Conservation (phyloP, 2,329 filamentous ascomycete species). For the Alternaria conjuncta region DNA sequence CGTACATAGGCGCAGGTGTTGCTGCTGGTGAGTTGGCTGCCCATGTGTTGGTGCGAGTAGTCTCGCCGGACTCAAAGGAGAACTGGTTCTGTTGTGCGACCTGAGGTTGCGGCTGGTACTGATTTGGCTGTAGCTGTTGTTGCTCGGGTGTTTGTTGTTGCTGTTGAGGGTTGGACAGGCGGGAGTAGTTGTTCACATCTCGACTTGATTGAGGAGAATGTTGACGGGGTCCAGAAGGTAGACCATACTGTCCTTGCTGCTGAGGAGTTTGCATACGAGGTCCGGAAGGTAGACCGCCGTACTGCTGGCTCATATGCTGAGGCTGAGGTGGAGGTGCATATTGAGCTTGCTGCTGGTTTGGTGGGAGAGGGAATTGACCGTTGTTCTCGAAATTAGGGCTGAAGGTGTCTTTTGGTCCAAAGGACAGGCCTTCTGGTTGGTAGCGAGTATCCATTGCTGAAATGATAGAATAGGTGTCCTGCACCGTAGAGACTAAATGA, state of each 20-base stretch:
- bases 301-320: slow-evolving; percentile 9
- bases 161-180: slow-evolving; percentile 10
- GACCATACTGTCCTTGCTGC: slow-evolving; percentile 20
- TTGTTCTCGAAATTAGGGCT: slow-evolving; percentile 26
- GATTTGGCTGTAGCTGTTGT: slow-evolving; percentile 13
- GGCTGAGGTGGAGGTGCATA: slow-evolving; percentile 19
- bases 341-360: slow-evolving; percentile 18
- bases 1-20: slow-evolving; percentile 29
- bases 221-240: slow-evolving; percentile 13
- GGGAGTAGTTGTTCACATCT: slow-evolving; percentile 15
- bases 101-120: slow-evolving; percentile 6
- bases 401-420: slow-evolving; percentile 31
- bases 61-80: slow-evolving; percentile 25
- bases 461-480: slow-evolving; percentile 36
- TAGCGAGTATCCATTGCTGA: slow-evolving; percentile 41
- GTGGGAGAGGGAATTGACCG: slow-evolving; percentile 20
- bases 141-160: slow-evolving; percentile 9
- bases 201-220: slow-evolving; percentile 11
- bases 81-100: slow-evolving; percentile 14
- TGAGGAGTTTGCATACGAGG: slow-evolving; percentile 22
- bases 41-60: slow-evolving; percentile 38
- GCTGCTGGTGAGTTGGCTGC: slow-evolving; percentile 9
- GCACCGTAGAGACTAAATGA: slow-evolving; percentile 35
- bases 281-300: slow-evolving; percentile 18
- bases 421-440: slow-evolving; percentile 34